phyloP scores from a whole-genome alignment of 306 rosid genomes.

The Dalbergia oliveri region DNA sequence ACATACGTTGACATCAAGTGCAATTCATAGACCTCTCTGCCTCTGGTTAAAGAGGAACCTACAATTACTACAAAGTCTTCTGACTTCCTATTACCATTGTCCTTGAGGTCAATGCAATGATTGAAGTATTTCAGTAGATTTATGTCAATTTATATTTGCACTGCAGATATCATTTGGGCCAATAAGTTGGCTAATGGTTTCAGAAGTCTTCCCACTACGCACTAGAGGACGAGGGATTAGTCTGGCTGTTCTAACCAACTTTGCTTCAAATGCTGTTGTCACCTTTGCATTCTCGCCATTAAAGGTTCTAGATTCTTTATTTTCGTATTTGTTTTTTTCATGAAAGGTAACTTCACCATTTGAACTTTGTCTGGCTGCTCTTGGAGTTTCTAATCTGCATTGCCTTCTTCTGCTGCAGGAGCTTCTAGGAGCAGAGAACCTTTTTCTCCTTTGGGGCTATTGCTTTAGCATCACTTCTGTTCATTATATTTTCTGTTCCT shows the following conservation, averaged over 20 bases:
- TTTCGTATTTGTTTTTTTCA: slow-evolving; percentile 6
- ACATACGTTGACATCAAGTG: slow-evolving; percentile 23
- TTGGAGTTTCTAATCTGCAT: slow-evolving; percentile 32
- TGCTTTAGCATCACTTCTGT: slow-evolving; percentile 76
- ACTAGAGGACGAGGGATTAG: slow-evolving; percentile 97
- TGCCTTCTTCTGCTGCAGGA: slow-evolving; percentile 67
- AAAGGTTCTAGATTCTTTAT: slow-evolving; percentile 60
- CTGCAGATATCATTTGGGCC: slow-evolving; percentile 98
- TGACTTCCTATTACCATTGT: slow-evolving; percentile 21
- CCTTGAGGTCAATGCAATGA: slow-evolving; percentile 42
- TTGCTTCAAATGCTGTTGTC: slow-evolving; percentile 88
- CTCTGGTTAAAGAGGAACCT: slow-evolving; percentile 24
- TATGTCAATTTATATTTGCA: slow-evolving; percentile 39
- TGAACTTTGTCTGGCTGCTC: slow-evolving; percentile 12
- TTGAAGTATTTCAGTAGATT: slow-evolving; percentile 10
- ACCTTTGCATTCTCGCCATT: slow-evolving; percentile 92
- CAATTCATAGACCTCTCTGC: slow-evolving; percentile 19
- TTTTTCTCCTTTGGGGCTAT: slow-evolving; percentile 90
- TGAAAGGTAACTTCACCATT: slow-evolving; percentile 29
- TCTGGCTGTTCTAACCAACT: slow-evolving; percentile 94
- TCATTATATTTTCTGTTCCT: slow-evolving; percentile 67
- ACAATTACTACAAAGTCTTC: neutral
- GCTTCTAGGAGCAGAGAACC: slow-evolving; percentile 92
- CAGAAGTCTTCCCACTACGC: slow-evolving; percentile 89
- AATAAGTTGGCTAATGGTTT: slow-evolving; percentile 98